Conservation (phyloP, 129 eudicot species). For the Chrysanthemum makinoi region DNA sequence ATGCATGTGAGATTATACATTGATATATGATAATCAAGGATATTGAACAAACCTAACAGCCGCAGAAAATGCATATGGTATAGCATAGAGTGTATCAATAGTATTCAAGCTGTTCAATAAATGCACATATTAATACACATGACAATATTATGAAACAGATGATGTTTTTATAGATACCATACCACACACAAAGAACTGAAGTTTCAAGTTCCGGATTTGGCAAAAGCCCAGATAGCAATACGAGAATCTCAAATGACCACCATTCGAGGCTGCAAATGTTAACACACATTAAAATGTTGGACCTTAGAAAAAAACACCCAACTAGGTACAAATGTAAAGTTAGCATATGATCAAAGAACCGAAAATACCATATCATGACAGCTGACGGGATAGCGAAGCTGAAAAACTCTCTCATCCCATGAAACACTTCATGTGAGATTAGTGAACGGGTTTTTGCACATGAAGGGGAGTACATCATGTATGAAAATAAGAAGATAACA, state of each 20-base stretch:
- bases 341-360: too few species aligned
- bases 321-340: too few species aligned
- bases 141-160: not conserved
- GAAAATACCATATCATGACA: not conserved
- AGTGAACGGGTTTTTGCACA: not conserved
- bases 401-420: not conserved
- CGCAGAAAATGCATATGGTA: not conserved
- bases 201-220: not conserved
- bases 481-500: not conserved
- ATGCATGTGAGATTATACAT: not conserved
- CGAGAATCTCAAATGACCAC: not conserved
- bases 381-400: not conserved
- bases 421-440: not conserved
- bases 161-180: not conserved
- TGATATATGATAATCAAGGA: not conserved
- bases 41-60: not conserved
- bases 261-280: too few species aligned
- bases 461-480: too few species aligned
- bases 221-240: not conserved
- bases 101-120: not conserved
- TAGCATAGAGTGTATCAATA: not conserved
- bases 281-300: not conserved
- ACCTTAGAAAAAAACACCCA: too few species aligned
- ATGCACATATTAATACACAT: not conserved
- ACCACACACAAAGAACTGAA: not conserved